phyloP scores from a whole-genome alignment of 805 yeast genomes.

The Candida palmyrensis region DNA sequence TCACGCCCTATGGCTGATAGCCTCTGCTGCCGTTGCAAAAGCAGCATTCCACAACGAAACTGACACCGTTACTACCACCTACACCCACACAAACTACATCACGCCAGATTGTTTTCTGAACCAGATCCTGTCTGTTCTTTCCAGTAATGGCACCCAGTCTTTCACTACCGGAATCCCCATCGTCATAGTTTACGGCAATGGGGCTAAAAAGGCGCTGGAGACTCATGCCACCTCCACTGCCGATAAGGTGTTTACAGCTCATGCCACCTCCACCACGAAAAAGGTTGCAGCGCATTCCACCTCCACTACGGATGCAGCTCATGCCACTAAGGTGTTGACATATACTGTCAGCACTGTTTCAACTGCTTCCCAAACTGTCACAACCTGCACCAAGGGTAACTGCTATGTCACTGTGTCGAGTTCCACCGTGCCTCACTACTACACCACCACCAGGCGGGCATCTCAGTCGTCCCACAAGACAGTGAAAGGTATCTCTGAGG shows the following conservation, averaged over 20 bases:
- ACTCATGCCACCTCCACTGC: conserved; percentile 11
- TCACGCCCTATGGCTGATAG: no score
- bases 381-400: no score
- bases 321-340: no score
- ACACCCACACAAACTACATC: conserved; percentile 22
- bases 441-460: not conserved
- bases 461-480: no score
- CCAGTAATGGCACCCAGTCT: conserved; percentile 11
- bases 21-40: no score
- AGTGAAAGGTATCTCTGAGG: no score
- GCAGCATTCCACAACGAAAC: no score
- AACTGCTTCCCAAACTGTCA: no score
- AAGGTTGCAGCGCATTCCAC: conserved; percentile 13
- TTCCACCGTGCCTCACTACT: conserved; percentile 6
- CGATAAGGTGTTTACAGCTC: conserved; percentile 14
- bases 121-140: conserved; percentile 13
- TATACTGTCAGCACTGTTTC: no score
- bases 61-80: conserved; percentile 16
- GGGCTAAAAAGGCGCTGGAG: not conserved
- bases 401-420: conserved; percentile 9
- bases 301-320: no score
- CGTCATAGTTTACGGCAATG: conserved; percentile 23
- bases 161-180: conserved; percentile 23
- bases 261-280: conserved; percentile 11
- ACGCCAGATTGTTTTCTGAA: conserved; percentile 18